Evolutionary conservation across 495 filamentous ascomycete species (phyloP), one percentile per base, ranked within the genome.

Genomic region (Penicillium coprophilum): DNA sequence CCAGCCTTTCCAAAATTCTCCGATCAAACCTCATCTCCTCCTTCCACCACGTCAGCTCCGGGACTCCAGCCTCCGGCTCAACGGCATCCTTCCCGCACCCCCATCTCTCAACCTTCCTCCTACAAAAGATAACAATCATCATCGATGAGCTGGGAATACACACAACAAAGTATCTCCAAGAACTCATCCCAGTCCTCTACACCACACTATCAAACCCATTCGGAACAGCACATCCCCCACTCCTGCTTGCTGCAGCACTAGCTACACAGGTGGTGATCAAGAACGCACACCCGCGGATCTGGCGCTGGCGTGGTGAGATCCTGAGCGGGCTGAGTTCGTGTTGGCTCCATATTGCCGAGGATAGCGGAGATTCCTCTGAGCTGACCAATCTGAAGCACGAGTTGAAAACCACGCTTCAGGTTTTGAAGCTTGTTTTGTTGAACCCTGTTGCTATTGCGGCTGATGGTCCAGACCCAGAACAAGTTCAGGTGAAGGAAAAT

Each of bases 201-300:
- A 71, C 70, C 36, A 83, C 87, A 9, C 71, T 97, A 19, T 69
- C 79, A 1, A 85, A 88, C 49, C 89, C 91, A 1, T 90, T 96
- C 59, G 85, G 80, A 2, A 78, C 79, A 0, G 78, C 81, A 3
- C 70, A 82, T 46, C 78, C 81, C 0, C 69, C 76, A 3, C 70
- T 89, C 0, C 71, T 95, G 0, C 43, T 74, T 2, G 71, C 79
- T 0, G 82, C 86, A 2, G 65, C 81, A 6, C 61, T 73, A 9
- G 73, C 84, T 1, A 53, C 91, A 27, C 79, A 86, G 46, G 70
- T 71, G 0, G 73, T 89, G 12, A 71, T 96, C n/a, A 57, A 81
- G 21, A 86, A 78, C 43, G 83, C 81, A n/a, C 93, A 94, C 84
- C 85, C 89, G 11, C 77, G 91, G 0, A 71, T 96, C 17, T 77